Percentiles rank a stretch among this genome's conserved stretches.
Conservation (phyloP, 164 flowering plant species). For the Vitis rotundifolia region DNA sequence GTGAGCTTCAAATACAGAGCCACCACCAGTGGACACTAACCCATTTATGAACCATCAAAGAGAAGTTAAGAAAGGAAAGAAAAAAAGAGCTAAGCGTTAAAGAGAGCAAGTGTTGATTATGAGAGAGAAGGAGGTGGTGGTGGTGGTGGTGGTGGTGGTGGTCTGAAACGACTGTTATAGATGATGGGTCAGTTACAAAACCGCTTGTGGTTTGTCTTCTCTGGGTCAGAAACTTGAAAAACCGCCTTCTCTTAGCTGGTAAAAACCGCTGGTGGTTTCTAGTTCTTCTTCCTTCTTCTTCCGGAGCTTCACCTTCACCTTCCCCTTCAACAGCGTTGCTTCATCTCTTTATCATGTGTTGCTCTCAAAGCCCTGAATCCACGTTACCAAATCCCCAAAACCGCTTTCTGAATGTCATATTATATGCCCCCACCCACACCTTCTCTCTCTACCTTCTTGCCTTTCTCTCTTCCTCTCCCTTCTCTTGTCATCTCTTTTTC, state of each 20-base stretch:
- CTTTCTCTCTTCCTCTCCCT: background rate
- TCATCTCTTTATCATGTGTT: background rate
- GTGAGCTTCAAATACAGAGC: no score
- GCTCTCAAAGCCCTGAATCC: constrained; percentile 13
- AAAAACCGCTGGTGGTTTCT: constrained; percentile 1
- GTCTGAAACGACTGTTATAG: constrained; percentile 16
- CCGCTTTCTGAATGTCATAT: constrained; percentile 9
- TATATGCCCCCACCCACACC: background rate
- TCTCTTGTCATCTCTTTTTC: background rate
- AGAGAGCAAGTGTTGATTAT: no score
- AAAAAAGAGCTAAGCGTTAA: no score
- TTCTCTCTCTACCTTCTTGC: constrained; percentile 14
- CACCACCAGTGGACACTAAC: no score
- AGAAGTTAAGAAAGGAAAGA: no score
- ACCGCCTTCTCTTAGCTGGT: background rate
- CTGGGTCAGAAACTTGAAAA: background rate
- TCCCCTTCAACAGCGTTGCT: background rate
- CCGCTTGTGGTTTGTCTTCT: constrained; percentile 16
- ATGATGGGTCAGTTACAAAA: constrained; percentile 37
- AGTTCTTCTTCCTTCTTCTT: background rate
- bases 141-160: no score
- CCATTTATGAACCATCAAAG: no score
- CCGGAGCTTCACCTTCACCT: background rate
- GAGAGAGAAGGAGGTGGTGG: no score
- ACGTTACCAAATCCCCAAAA: constrained; percentile 26